Evolutionary conservation across 441 rosid genomes (phyloP), one percentile per base, ranked within the genome.

Genomic region (Capsella rubella): DNA sequence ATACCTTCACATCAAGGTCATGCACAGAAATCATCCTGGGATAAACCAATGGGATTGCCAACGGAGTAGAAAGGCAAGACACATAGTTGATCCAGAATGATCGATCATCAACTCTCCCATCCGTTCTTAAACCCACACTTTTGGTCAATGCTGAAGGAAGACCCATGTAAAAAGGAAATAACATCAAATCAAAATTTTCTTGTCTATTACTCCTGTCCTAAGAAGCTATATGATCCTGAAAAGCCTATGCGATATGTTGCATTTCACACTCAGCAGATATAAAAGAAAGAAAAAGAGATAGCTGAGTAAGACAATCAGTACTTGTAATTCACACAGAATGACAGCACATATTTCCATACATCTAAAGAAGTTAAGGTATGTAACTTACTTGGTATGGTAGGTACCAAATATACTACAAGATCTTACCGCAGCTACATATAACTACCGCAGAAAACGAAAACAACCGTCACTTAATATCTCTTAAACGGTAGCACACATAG

Each of bases 21-120:
- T 94, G 98, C 77, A 93, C 79, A 49, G 98, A 58, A 76, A 93
- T 79, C 97, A 96, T 87, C 83, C 99, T 92, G 52, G 99, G 98
- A 80, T 89, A 86, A 77, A 90, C 97, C 77, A 90, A 80, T 10
- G 98, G 96, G 69, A 94, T 83, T 16, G 93, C 98, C 71, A 84
- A 77, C 75, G 96, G 90, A 81, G 89, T 72, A 67, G 98, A 85
- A 64, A 88, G 81, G 43, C 90, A 89, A 49, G 97, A 86, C 56
- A 87, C 90, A 75, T 84, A 81, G 60, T 78, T 83, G 72, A 92
- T 87, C 99, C 99, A 96, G 73, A 84, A 90, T 29, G 99, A 92
- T 15, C 91, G 92, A 49, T 92, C 98, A 62, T 94, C 99, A 79
- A 96, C 83, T 83, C 93, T 89, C 71, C 97, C 98, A 57, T 92